Evolutionary conservation across 2,329 filamentous ascomycete genomes (phyloP), one percentile per base, ranked within the genome.

Genomic region (Phoma sp.): DNA sequence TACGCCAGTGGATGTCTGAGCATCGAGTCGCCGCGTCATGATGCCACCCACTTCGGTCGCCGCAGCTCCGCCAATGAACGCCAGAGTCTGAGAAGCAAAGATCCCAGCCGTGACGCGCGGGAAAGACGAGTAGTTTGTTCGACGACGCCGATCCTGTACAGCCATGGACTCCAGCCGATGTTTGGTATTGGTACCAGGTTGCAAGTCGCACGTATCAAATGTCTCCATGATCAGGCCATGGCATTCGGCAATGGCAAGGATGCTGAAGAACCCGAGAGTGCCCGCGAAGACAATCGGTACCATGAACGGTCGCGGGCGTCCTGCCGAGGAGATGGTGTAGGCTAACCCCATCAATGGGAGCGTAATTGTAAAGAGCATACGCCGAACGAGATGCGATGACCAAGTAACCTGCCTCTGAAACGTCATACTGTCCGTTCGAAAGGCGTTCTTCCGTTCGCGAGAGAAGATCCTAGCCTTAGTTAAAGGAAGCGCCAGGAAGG

Each of bases 161-260:
- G 77, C 74, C 68, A 82, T 75, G 48, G 62, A 80, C 67, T 79
- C 64, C 17, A 80, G 65, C 1, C 79, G 74, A 61, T 82, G 80
- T 21, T 65, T 69, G 23, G 76, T 80, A 50, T 83, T 89, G 79
- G 89, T 87, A 10, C 88, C 87, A 2, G 88, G 86, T 61, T 90
- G 88, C 4, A 93, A 79, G 71, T 93, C 90, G 33, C 87, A 91
- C n/a, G 87, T 90, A 69, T 93, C 90, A 71, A 88, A 93, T 0
- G 87, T 87, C 68, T 92, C 89, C 89, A 93, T 92, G 68, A 92
- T 83, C 26, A 93, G 76, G 1, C 89, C 88, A 59, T 88, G 85
- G 72, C 89, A 92, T 73, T 93, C 90, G 2, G 89, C 84, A 38
- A 91, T 86, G 1, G 88, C 89, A 9, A 93, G 82, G 45, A 86